Evolutionary conservation across 2,329 filamentous ascomycete genomes (phyloP), one percentile per base, ranked within the genome.

Genomic region (Phoma sp.): DNA sequence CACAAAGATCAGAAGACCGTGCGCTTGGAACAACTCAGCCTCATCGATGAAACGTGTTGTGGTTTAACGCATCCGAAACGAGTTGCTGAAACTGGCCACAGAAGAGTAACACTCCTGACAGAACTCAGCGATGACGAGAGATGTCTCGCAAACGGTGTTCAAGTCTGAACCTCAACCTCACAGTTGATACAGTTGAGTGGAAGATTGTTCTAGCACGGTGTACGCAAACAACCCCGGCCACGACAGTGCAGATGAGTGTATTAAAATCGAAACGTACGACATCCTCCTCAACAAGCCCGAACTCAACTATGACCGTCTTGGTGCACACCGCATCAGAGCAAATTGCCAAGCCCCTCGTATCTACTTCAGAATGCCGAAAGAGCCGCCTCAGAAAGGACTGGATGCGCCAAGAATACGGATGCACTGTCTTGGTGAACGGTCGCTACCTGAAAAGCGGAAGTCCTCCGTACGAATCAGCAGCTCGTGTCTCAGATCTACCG

Each of bases 41-140:
- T 57, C 37, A 40, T 33, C 21, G 37, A 29, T 61, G 58, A 64
- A 65, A 67, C 64, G 38, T 40, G 25, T 43, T 17, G 40, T 44
- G 57, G 43, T 57, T 48, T 49, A 43, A 22, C 27, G 17, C 37
- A 53, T 49, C 43, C 21, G 24, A 48, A 60, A 62, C 58, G 25
- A 44, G 32, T 27, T 32, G 35, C 56, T 65, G 60, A 64, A 65
- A 64, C 63, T 32, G 21, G 46, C 37, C 27, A 51, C 51, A 45
- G 33, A 43, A 24, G 33, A 17, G 22, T 45, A 15, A 51, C 48
- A 53, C 33, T 51, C 41, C 37, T 51, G 22, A 21, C 31, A 27
- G 32, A 38, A 33, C 43, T 43, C 41, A 36, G 17, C 9, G 19
- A 37, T 32, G 17, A 17, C 17, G 17, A 17, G 17, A 17, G 17